Base-by-base conservation (phyloP, 2,329 filamentous ascomycete genomes). In the Penicillium corylophilum region DNA sequence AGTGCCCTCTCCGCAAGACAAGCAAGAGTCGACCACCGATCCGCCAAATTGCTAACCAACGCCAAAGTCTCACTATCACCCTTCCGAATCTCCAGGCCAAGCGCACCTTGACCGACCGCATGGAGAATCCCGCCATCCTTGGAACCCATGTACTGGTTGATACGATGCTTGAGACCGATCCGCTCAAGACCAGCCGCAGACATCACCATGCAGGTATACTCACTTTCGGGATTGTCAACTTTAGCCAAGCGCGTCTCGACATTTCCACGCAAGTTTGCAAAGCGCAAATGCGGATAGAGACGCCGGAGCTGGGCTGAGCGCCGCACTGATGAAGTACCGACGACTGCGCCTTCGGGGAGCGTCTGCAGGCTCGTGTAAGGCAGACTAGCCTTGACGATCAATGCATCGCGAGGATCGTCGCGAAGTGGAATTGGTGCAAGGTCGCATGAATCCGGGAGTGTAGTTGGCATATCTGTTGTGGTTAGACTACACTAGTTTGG, bases 51-150 rank as follows among this genome's bases (percentile, higher is more conserved):
- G 23, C 33, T 44, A 6, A 57, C 16, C 22, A 57, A 24, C n/a
- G 16, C 45, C 16, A 50, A 23, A 5, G 31, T 50, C 26, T 44
- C n/a, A 3, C 44, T 12, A 20, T 57, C 54, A 1, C 43, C 41
- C 16, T 41, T 45, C 4, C 54, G 48, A 9, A 53, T 41, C 18
- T 57, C 54, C 18, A 57, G 28, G 7, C 82, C 90, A 31, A 96
- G 77, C 1, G 89, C 90, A 20, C 92, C 92, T 72, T 96, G 92
- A 0, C 92, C 92, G 2, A 96, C 91, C 4, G 92, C 92, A 70
- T 95, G 80, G 64, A 95, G 74, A 74, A 95, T 85, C 1, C 33
- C 33, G 1, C 33, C 33, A 26, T 79, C 77, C 43, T 74, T 79
- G 36, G 81, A 78, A 50, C 86, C 85, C 56, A 96, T 78, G 64